These are phyloP conservation scores for Durio zibethinus DNA, from an alignment of 345 rosid genomes.

Conservation along the genomic window DNA sequence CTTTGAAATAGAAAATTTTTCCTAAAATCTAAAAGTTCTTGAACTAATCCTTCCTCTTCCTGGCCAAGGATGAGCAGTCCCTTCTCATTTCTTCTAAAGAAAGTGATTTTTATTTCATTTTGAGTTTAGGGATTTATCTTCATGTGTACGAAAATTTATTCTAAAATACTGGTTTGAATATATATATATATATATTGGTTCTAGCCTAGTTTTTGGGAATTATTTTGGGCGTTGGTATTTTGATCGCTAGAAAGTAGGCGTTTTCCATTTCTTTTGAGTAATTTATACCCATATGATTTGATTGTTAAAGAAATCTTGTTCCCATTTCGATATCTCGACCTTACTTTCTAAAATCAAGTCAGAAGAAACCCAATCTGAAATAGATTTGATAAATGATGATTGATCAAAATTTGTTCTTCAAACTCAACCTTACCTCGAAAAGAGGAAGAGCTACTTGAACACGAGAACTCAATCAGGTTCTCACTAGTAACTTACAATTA, in stretches of 20 bases:
- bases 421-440: neutral
- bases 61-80: too few species aligned
- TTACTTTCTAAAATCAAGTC: neutral
- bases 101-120: neutral
- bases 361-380: neutral
- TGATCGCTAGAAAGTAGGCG: neutral
- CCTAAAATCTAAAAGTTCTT: too few species aligned
- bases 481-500: neutral
- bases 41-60: too few species aligned
- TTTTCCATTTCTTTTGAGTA: neutral
- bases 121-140: neutral
- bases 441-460: neutral
- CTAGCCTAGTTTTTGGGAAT: neutral
- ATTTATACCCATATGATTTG: neutral
- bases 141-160: too few species aligned
- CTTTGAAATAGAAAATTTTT: too few species aligned
- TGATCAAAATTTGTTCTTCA: neutral
- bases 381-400: neutral
- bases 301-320: too few species aligned
- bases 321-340: neutral
- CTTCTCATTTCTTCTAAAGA: neutral
- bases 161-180: too few species aligned
- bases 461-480: neutral
- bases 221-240: too few species aligned
- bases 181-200: too few species aligned